Percentiles rank a stretch among this genome's conserved stretches.
Conservation (phyloP, 768 basidiomycete genomes). For the Lentinula detonsa region DNA sequence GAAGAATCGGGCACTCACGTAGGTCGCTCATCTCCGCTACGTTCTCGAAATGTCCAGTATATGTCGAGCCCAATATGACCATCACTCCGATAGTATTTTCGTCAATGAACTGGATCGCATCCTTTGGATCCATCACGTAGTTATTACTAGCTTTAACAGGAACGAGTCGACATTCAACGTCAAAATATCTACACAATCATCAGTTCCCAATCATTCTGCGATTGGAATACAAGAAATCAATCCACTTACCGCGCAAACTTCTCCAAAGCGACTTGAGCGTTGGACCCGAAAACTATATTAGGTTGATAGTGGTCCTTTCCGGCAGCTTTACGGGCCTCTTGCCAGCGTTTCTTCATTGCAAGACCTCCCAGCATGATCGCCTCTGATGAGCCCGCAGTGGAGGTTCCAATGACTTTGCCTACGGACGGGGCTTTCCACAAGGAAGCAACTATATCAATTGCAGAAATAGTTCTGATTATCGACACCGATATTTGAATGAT, state of each 20-base stretch:
- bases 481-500: not conserved
- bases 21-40: slow-evolving; percentile 45
- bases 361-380: slow-evolving; percentile 70
- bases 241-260: slow-evolving; percentile 48
- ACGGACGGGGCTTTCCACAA: slow-evolving; percentile 62
- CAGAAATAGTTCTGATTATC: not conserved
- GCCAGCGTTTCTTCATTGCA: slow-evolving; percentile 66
- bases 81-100: slow-evolving; percentile 70
- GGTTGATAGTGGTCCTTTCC: slow-evolving; percentile 51
- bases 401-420: slow-evolving; percentile 51
- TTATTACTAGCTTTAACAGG: slow-evolving; percentile 38
- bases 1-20: not conserved
- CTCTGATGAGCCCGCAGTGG: slow-evolving; percentile 61
- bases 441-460: slow-evolving; percentile 32
- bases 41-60: slow-evolving; percentile 62
- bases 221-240: too few relatives aligned
- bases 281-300: slow-evolving; percentile 52
- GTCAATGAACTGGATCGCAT: slow-evolving; percentile 54
- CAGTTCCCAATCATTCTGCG: slow-evolving; percentile 1
- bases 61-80: slow-evolving; percentile 45
- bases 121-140: slow-evolving; percentile 50
- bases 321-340: slow-evolving; percentile 52
- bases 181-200: slow-evolving; percentile 38
- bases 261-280: slow-evolving; percentile 60
- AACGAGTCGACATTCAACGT: slow-evolving; percentile 53